phyloP scores from a whole-genome alignment of 2,329 filamentous ascomycete genomes.

The Pezicula radicicola region DNA sequence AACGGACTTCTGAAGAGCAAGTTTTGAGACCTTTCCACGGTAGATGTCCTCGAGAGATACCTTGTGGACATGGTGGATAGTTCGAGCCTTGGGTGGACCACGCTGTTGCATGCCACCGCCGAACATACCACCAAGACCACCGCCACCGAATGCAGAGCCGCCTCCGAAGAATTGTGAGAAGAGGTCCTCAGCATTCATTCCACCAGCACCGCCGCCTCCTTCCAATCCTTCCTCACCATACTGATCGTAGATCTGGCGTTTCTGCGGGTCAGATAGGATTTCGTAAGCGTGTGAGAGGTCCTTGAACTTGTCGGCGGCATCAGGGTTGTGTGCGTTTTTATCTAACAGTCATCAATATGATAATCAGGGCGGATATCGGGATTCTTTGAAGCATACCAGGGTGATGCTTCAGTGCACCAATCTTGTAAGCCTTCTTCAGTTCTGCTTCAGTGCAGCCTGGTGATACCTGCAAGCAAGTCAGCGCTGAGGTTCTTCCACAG shows the following conservation, averaged over 20 bases:
- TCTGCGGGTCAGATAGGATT: conserved; percentile 86
- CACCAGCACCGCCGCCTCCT: conserved; percentile 72
- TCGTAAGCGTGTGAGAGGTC: conserved; percentile 95
- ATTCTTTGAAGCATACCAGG: conserved; percentile 58
- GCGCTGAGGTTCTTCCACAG: conserved; percentile 19
- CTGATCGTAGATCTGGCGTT: conserved; percentile 90
- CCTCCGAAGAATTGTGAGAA: conserved; percentile 96
- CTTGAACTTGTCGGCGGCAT: conserved; percentile 97
- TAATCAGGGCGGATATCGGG: conserved; percentile 12
- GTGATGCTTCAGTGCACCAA: conserved; percentile 78
- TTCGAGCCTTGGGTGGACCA: conserved; percentile 84
- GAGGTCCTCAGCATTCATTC: conserved; percentile 94
- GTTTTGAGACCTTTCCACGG: conserved; percentile 94
- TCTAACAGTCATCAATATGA: conserved; percentile 49
- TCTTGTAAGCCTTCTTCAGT: conserved; percentile 88
- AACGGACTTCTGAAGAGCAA: conserved; percentile 94
- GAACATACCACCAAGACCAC: conserved; percentile 72
- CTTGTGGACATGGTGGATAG: conserved; percentile 98
- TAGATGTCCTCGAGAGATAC: conserved; percentile 98
- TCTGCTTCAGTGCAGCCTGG: conserved; percentile 79
- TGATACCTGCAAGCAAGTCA: conserved; percentile 56
- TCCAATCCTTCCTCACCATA: conserved; percentile 97
- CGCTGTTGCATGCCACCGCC: conserved; percentile 72
- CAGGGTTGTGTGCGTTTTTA: conserved; percentile 94
- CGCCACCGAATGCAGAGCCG: conserved; percentile 62